Evolutionary conservation across 169 alveolate genomes (phyloP), one percentile per base, ranked within the genome.

Genomic region (Cryptosporidium felis): DNA sequence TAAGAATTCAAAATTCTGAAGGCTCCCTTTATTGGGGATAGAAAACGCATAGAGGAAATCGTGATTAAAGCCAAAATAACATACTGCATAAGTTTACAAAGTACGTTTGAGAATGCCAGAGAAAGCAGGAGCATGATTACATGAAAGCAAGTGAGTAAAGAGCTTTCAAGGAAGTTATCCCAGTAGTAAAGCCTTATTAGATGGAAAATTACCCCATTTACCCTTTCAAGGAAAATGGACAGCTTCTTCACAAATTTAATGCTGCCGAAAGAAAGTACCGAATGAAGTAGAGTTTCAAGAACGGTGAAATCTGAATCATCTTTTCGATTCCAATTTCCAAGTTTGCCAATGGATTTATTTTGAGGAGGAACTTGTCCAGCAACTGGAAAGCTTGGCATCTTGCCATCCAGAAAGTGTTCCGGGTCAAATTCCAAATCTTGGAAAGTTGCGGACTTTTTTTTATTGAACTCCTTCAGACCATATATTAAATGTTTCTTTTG

Each of bases 11-110:
- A 12, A 2, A 74, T 51, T 74, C 85, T 74, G 3, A 56, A 12
- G 0, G 56, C 1, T 18, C 85, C 67, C 56, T 74, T 74, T 18
- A 74, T 49, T 1, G 67, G 85, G 36, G 85, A 67, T 40, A 74
- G 46, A 21, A 56, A 49, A 41, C 21, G 56, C 38, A 44, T 23
- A 14, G 67, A 49, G 32, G 74, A 36, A n/a, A 74, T 18, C 5
- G 41, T n/a, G 38, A 56, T 1, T 36, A 12, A 16, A 14, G 28
- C 12, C 41, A 74, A 36, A 74, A 74, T 23, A 49, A 53, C 32
- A 36, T 74, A 74, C 18, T 30, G 85, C 40, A 74, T 74, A 16
- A 12, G 16, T 53, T 53, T 53, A 5, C 44, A 56, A 42, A 74
- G 42, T 21, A 23, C 49, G 28, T 53, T 53, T 4, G 85, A 34